Percentiles rank a stretch among this genome's conserved stretches.
Conservation (phyloP, 257 asterid species). For the Echites panduratus region DNA sequence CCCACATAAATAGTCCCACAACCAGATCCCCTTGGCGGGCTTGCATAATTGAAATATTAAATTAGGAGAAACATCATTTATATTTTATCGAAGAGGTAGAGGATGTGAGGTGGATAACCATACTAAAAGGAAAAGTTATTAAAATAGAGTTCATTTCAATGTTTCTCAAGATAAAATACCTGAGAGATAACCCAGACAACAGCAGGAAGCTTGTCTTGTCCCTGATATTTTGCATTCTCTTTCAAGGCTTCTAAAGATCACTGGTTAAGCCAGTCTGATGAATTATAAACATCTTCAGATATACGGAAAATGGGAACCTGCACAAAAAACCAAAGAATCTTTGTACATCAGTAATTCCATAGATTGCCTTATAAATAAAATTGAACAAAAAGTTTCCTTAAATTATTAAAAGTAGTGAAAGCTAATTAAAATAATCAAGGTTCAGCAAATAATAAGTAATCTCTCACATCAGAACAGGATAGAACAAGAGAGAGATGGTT, state of each 20-base stretch:
- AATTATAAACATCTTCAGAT: slow-evolving; percentile 33
- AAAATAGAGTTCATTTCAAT: no score
- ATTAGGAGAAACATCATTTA: background rate
- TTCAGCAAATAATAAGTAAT: background rate
- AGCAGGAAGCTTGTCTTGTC: no score
- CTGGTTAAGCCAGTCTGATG: slow-evolving; percentile 38
- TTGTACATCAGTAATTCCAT: background rate
- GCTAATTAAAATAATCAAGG: background rate
- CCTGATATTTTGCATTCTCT: no score
- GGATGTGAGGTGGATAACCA: background rate
- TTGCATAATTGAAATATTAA: slow-evolving; percentile 6
- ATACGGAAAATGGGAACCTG: slow-evolving; percentile 34
- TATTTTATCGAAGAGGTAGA: background rate
- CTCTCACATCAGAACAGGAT: no score
- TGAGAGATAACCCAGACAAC: no score
- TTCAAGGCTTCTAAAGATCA: slow-evolving; percentile 30
- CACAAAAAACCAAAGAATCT: background rate
- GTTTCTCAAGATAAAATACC: no score
- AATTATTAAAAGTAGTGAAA: background rate
- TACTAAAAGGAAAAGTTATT: no score
- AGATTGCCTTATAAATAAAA: background rate
- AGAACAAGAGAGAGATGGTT: background rate
- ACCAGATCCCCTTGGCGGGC: slow-evolving; percentile 35
- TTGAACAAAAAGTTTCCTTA: no score
- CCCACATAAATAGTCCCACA: slow-evolving; percentile 29